Percentiles rank a stretch among this genome's conserved stretches.
Evolutionary conservation across 345 rosid species (phyloP).

Genomic region (Turritis glabra): DNA sequence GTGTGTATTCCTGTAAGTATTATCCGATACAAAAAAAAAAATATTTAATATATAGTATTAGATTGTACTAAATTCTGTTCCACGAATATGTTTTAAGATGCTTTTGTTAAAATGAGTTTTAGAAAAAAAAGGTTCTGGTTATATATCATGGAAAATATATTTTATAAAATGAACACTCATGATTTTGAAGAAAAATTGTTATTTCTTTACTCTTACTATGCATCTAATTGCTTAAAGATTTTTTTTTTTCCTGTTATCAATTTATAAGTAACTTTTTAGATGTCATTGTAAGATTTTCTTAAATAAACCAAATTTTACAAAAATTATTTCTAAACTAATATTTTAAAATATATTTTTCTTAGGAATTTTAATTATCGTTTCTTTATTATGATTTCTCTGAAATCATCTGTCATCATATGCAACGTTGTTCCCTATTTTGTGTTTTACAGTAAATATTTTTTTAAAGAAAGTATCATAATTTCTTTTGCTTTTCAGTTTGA

Average conservation of each 20-base stretch:
- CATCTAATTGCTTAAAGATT: neutral
- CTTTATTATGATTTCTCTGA: neutral
- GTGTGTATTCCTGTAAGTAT: neutral
- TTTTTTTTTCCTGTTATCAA: neutral
- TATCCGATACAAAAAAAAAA: too few species aligned
- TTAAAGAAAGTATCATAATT: neutral
- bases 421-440: neutral
- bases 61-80: neutral
- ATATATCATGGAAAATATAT: neutral
- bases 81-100: neutral
- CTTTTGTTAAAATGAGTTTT: neutral
- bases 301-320: neutral
- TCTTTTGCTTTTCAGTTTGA: constrained; percentile 18
- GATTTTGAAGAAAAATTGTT: neutral
- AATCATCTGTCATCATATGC: neutral
- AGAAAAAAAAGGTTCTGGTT: neutral
- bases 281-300: neutral
- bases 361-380: neutral
- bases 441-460: neutral
- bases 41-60: neutral
- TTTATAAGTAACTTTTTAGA: neutral
- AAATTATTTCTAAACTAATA: neutral
- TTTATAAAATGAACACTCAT: neutral
- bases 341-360: neutral
- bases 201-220: neutral